Evolutionary conservation across 2,329 filamentous ascomycete species (phyloP), one percentile per base, ranked within the genome.

Genomic region (Coleophoma cylindrospora): DNA sequence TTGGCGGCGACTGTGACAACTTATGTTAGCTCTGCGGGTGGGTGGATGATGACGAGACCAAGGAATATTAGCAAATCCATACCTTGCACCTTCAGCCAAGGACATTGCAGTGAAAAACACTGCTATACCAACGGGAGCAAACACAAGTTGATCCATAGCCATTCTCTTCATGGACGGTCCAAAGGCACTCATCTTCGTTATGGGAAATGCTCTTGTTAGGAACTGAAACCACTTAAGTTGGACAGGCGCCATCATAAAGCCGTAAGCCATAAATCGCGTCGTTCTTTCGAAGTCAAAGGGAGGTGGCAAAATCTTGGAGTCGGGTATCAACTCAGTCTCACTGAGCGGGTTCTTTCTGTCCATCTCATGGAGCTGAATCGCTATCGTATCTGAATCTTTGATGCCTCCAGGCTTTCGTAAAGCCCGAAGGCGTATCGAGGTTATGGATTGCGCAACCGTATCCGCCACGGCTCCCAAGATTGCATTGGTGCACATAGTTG

Each of bases 401-500:
- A 70, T 65, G 47, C 79, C 79, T 50, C 79, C 80, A 5, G 76
- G 71, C 65, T 88, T 89, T 53, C 80, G 79, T 3, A 83, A 63
- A 8, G 83, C 78, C 54, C 82, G 81, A 65, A 86, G 71, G 52
- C 88, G 85, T 53, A 96, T 80, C 17, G 91, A 83, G 3, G 94
- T 95, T 66, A 99, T 87, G 52, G 88, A 85, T 70, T 99, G 94
- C 51, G 94, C 94, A 44, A 95, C 89, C 34, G 94, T 97, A 70
- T 99, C 94, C 69, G 94, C 94, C 60, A 99, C 86, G 61, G 94
- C 94, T 72, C 90, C 91, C 52, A 99, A 83, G 50, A 97, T 86
- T 59, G 94, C 89, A 74, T 99, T 99, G 68, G 92, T 96, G 66
- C 96, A 89, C 92, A 99, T 99, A 71, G 95, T 99, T 55, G 94